Base-by-base conservation (phyloP, 345 rosid species). In the Hibiscus tridactylites region DNA sequence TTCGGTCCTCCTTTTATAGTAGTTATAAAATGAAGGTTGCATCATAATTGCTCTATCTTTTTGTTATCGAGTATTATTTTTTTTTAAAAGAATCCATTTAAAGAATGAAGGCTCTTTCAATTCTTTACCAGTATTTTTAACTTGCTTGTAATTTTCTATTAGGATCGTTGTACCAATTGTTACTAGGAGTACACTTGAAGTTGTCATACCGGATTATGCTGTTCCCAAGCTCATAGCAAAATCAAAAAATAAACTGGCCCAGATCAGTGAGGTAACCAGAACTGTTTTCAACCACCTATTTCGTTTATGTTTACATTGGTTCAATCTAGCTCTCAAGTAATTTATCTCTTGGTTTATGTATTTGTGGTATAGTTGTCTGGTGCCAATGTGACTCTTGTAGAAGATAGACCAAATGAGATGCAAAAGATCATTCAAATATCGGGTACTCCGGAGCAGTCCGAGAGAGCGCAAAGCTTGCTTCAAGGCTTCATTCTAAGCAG, bases 401-500 rank as follows among this genome's bases (percentile, higher is more conserved):
- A 91, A 79, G 97, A 91, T 76, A 78, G 83, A 69, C 90, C 88
- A 1, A 97, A 88, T 1, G 87, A 79, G 73, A 79, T 83, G 4
- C 91, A 87, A 68, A 96, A 88, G 79, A 82, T 85, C 31, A 93
- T 96, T 73, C 85, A 84, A 81, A 87, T 96, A 76, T 91, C 97
- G 15, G 99, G 99, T 67, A 92, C 98, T 53, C 97, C 96, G 0
- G 98, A 96, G 76, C 98, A 96, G 80, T 92, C 86, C 12, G 98
- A 91, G 83, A 86, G 92, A 84, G 99, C 98, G 31, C 98, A 96
- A 80, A 92, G 96, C 81, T 82, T 96, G 81, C 97, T 96, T 79
- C 97, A 96, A 79, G 98, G 98, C 82, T 92, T 92, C 74, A 90
- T 96, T 65, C 84, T 96, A 83, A 96, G 98, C 85, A 90, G 98